Conservation (phyloP, 1,284 basidiomycete species). For the Trametes hirsuta region DNA sequence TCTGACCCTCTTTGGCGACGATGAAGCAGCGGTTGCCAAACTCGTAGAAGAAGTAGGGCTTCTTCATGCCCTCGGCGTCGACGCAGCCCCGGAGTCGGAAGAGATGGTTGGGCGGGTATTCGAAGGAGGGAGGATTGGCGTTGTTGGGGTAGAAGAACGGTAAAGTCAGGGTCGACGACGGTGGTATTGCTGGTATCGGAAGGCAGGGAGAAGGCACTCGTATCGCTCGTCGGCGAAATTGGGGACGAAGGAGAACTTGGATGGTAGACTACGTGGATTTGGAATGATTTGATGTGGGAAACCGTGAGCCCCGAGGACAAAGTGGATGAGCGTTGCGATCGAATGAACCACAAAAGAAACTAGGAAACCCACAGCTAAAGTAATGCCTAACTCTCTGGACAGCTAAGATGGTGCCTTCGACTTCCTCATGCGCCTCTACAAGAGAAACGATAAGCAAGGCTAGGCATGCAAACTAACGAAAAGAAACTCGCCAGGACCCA, state of each 20-base stretch:
- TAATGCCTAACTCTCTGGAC: background rate
- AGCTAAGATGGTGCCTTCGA: constrained; percentile 7
- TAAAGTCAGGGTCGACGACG: constrained; percentile 2
- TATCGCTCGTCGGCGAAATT: background rate
- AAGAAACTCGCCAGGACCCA: constrained; percentile 13
- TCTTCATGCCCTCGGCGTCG: constrained; percentile 14
- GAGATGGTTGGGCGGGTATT: constrained; percentile 18
- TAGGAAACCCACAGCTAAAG: constrained; percentile 5
- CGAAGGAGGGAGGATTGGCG: constrained; percentile 13
- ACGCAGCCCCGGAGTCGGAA: constrained; percentile 9
- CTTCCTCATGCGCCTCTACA: constrained; percentile 8
- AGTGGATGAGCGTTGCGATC: constrained; percentile 2
- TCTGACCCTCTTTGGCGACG: constrained; percentile 26
- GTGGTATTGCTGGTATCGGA: background rate
- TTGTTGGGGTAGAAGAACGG: constrained; percentile 13
- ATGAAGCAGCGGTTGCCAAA: constrained; percentile 22
- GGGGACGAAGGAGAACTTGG: background rate
- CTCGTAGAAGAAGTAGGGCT: constrained; percentile 21
- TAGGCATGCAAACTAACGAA: constrained; percentile 8
- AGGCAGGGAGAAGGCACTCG: constrained; percentile 1
- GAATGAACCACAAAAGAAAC: constrained; percentile 3
- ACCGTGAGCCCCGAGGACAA: constrained; percentile 12
- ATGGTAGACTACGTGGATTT: background rate
- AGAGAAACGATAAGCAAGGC: constrained; percentile 5
- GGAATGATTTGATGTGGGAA: background rate